These are phyloP conservation scores for Saturnispora bothae DNA, from an alignment of 805 yeast genomes.

Conservation along the genomic window DNA sequence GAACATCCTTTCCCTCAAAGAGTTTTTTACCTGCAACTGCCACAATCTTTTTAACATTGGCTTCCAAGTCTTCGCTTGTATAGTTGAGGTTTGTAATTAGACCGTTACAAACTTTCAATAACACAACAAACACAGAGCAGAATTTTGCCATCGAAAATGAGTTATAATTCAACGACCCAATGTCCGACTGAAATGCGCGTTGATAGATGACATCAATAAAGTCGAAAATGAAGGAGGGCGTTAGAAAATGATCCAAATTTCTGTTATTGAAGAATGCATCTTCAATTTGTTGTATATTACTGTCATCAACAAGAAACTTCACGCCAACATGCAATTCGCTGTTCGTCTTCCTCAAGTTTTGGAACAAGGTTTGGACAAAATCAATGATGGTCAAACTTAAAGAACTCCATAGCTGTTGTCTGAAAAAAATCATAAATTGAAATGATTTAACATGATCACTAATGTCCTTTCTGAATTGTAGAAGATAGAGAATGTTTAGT, in stretches of 20 bases:
- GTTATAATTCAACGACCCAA: not conserved
- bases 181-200: not conserved
- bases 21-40: not conserved
- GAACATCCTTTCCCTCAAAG: not conserved
- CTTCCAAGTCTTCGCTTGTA: not conserved
- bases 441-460: not conserved
- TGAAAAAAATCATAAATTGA: slow-evolving; percentile 1
- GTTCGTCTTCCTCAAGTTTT: not conserved
- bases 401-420: slow-evolving; percentile 4
- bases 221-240: not conserved
- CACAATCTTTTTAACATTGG: not conserved
- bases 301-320: not conserved
- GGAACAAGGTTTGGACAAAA: slow-evolving; percentile 1
- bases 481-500: slow-evolving; percentile 1
- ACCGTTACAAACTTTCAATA: slow-evolving; percentile 1
- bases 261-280: not conserved
- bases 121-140: slow-evolving; percentile 1
- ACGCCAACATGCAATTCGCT: not conserved
- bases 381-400: not conserved
- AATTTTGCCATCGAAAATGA: slow-evolving; percentile 3
- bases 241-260: not conserved
- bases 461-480: slow-evolving; percentile 1
- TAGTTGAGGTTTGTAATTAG: not conserved
- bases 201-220: not conserved
- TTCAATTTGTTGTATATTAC: not conserved